Percentiles rank a stretch among this genome's conserved stretches.
Evolutionary conservation across 73 alveolate genomes (phyloP).

Genomic region (Uronychia binucleata): DNA sequence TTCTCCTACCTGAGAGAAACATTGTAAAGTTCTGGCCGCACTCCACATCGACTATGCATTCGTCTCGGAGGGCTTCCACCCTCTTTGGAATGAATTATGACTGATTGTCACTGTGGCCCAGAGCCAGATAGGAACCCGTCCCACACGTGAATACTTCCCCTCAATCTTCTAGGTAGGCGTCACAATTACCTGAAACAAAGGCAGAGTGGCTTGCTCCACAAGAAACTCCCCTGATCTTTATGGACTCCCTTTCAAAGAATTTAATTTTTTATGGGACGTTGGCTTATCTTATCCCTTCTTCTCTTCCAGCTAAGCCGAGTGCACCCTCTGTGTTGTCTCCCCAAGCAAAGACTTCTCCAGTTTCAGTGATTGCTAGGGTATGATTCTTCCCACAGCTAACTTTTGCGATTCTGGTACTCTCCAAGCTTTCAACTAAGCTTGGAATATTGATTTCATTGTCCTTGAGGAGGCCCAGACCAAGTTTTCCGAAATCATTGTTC

Average conservation of each 20-base stretch:
- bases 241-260: background rate
- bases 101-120: constrained; percentile 23
- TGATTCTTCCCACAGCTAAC: constrained; percentile 86
- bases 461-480: constrained; percentile 42
- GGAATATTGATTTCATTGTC: constrained; percentile 39
- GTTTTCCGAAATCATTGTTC: constrained; percentile 36
- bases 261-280: background rate
- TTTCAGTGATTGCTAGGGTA: constrained; percentile 78
- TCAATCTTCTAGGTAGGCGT: background rate
- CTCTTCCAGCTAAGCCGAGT: constrained; percentile 38
- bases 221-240: background rate
- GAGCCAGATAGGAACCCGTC: constrained; percentile 41
- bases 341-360: constrained; percentile 80
- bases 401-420: constrained; percentile 45
- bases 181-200: background rate
- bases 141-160: constrained; percentile 75
- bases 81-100: constrained; percentile 19
- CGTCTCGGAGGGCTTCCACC: background rate
- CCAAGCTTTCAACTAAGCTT: constrained; percentile 42
- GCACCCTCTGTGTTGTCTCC: constrained; percentile 69
- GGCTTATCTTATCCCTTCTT: background rate
- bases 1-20: constrained; percentile 11
- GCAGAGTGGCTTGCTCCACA: constrained; percentile 67
- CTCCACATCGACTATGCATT: constrained; percentile 14
- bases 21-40: constrained; percentile 45